These are phyloP conservation scores for Candida glucosophila DNA, from an alignment of 1,139 yeast genomes.

Conservation along the genomic window DNA sequence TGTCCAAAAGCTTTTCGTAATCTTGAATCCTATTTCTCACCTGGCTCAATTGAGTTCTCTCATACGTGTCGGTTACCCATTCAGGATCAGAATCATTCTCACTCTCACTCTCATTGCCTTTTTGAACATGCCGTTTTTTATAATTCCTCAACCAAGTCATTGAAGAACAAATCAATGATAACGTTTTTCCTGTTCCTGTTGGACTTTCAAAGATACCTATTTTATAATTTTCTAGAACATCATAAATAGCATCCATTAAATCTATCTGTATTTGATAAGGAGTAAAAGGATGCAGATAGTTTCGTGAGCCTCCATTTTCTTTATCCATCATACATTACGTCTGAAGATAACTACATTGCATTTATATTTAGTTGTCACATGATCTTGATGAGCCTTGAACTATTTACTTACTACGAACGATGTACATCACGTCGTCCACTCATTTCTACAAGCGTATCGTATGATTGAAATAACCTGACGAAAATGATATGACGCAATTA, in stretches of 20 bases:
- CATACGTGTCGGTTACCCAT: constrained; percentile 46
- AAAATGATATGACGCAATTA: no score
- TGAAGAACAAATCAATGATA: constrained; percentile 78
- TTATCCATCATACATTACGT: no score
- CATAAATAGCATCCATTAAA: constrained; percentile 69
- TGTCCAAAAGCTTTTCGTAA: constrained; percentile 33
- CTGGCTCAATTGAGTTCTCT: constrained; percentile 20
- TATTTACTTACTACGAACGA: no score
- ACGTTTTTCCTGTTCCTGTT: constrained; percentile 91
- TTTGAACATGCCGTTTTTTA: constrained; percentile 31
- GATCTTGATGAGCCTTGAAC: no score
- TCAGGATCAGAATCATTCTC: constrained; percentile 47
- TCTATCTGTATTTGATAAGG: constrained; percentile 77
- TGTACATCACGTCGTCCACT: no score
- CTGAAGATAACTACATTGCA: no score
- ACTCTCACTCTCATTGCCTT: constrained; percentile 9
- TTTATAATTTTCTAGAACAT: constrained; percentile 52
- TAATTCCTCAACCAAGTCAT: constrained; percentile 77
- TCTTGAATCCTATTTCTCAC: constrained; percentile 23
- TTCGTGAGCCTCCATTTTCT: constrained; percentile 2
- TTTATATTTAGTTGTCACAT: no score
- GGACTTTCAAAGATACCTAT: constrained; percentile 89
- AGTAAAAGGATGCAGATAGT: constrained; percentile 65
- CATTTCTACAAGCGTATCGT: no score
- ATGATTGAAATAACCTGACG: no score